Base-by-base conservation (phyloP, 2,329 filamentous ascomycete species). In the Emydomyces testavorans region DNA sequence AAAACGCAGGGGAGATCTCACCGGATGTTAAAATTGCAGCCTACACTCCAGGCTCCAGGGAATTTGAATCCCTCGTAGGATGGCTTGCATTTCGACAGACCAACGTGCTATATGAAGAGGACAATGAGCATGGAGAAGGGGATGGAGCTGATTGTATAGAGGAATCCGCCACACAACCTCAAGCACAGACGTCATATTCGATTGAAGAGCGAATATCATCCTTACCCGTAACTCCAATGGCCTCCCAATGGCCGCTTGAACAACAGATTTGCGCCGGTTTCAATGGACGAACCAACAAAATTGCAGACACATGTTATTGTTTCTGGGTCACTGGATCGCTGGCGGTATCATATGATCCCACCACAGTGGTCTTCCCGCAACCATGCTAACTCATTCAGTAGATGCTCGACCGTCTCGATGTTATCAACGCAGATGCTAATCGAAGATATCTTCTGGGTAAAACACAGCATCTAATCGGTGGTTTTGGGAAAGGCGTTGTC, bases 261-360 rank as follows among this genome's bases (percentile, higher is more conserved):
- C 60, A 58, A 52, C 61, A 73, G 32, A 65, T 69, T 7, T 76
- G 75, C 58, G 75, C 86, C 1, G 92, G 89, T 7, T 88, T 93
- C 67, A 94, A 93, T 59, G 92, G 92, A 21, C 80, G 92, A 42
- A 80, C 79, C 62, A 95, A 94, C 69, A 98, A 98, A 65, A 75
- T 82, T 40, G 84, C 85, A 7, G 92, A 98, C 66, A 96, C 92
- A 0, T 98, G 92, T 67, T 98, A 98, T 65, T 83, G 80, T 18
- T 98, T 90, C 73, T 98, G 92, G 92, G 86, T 85, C 0, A 75
- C 76, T 3, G 87, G 79, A 1, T 79, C 87, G 43, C 62, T 76
- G 43, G 62, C 64, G 50, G 71, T 74, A 64, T 57, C 41, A 34
- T 13, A 13, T 11, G 29, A 13, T 23, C 18, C 18, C 11, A 31